Evolutionary conservation across 176 grass and related monocot species (phyloP), one percentile per base, ranked within the genome.

Genomic region (Oropetium thomaeum): DNA sequence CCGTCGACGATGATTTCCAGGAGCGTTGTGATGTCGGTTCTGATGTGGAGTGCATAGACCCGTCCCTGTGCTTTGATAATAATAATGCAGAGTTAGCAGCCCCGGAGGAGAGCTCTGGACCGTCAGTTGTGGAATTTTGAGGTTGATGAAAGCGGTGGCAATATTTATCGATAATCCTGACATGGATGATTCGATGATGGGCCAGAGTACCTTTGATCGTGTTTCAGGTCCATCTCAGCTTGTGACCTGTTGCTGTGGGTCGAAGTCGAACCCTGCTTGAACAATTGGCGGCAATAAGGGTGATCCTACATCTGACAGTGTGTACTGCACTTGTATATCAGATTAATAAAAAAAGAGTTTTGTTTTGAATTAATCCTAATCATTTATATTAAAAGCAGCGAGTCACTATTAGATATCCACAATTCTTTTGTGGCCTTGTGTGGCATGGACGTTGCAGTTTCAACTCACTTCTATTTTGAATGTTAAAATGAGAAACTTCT

Each of bases 71-170:
- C 68, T 70, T 84, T 1, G 23, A 32, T 16, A 8, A 71, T 58
- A 7, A 68, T 53, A 16, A 45, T 23, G 7, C 38, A 13, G 74
- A 70, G 69, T 52, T 64, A 6, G 28, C 72, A 42, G 79, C 47
- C 19, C 35, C 67, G 79, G 84, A 86, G 55, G 83, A 73, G 12
- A 80, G 70, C 58, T 87, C 65, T 62, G 54, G 39, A 58, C 83
- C 77, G 15, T 67, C 58, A 47, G 51, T 74, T 59, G 44, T 85
- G 16, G 73, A 88, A 88, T 76, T 84, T 76, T 33, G 70, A 68
- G 49, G 65, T 79, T 11, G 81, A 76, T 57, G 80, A 54, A 60
- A 65, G 79, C 54, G 78, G 42, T 60, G 78, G 42, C 23, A 69
- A 52, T 70, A 47, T 87, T 23, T 83, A 11, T 84, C 12, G 67